Conservation (phyloP, 2,329 filamentous ascomycete species). For the Septoria linicola region DNA sequence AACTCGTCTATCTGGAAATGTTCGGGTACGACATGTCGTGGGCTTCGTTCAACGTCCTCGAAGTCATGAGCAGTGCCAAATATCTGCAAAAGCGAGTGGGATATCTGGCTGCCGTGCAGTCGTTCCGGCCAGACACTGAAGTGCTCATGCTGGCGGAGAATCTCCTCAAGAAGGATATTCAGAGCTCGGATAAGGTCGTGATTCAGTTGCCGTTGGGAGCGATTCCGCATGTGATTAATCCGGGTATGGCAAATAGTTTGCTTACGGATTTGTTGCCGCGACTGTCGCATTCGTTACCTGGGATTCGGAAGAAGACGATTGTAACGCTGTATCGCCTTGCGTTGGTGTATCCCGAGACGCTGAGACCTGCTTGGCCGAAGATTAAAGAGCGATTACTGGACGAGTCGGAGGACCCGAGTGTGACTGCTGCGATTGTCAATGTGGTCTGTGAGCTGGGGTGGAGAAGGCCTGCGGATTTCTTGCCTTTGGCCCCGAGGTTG, state of each 20-base stretch:
- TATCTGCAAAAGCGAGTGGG: constrained; percentile 94
- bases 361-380: constrained; percentile 92
- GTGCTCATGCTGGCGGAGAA: constrained; percentile 98
- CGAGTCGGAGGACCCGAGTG: constrained; percentile 82
- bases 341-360: constrained; percentile 91
- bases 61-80: constrained; percentile 97
- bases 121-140: constrained; percentile 91
- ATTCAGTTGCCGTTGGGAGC: constrained; percentile 85
- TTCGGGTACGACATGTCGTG: constrained; percentile 99
- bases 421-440: constrained; percentile 94
- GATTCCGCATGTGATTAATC: constrained; percentile 91
- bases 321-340: constrained; percentile 92
- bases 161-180: constrained; percentile 89
- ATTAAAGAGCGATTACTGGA: constrained; percentile 94
- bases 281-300: constrained; percentile 78
- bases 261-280: constrained; percentile 83
- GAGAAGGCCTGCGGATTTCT: constrained; percentile 88
- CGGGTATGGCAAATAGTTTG: constrained; percentile 85
- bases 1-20: constrained; percentile 98
- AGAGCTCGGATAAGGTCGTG: constrained; percentile 67
- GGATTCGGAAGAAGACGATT: constrained; percentile 91
- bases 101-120: constrained; percentile 93
- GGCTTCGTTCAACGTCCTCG: constrained; percentile 96
- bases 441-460: constrained; percentile 95
- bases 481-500: constrained; percentile 83